phyloP scores from a whole-genome alignment of 148 eudicot species.

The Linanthus parryae region DNA sequence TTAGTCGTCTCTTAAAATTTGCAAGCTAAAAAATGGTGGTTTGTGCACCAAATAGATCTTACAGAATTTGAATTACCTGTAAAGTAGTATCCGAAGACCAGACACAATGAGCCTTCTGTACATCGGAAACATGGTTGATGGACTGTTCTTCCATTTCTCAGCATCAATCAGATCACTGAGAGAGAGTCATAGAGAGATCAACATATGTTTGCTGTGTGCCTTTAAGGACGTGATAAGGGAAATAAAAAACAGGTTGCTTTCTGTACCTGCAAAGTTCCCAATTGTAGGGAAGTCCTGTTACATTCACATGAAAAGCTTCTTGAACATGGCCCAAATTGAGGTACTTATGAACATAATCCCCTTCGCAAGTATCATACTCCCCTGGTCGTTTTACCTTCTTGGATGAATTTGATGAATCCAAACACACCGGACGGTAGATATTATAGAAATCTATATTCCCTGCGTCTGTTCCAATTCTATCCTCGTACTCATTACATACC shows the following conservation, averaged over 20 bases:
- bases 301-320: slow-evolving; percentile 23
- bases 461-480: slow-evolving; percentile 3
- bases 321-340: slow-evolving; percentile 26
- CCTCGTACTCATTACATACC: slow-evolving; percentile 6
- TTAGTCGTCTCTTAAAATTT: neutral
- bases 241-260: too few relatives aligned
- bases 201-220: too few relatives aligned
- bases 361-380: slow-evolving; percentile 28
- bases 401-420: slow-evolving; percentile 1
- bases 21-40: neutral
- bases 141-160: slow-evolving; percentile 38
- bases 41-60: too few relatives aligned
- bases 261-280: slow-evolving; percentile 25
- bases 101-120: slow-evolving; percentile 28
- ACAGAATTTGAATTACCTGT: slow-evolving; percentile 17
- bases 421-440: slow-evolving; percentile 18
- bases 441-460: slow-evolving; percentile 23
- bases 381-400: slow-evolving; percentile 1
- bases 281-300: slow-evolving; percentile 19
- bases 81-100: slow-evolving; percentile 27
- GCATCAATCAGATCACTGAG: too few relatives aligned
- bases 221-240: too few relatives aligned
- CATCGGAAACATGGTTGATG: slow-evolving; percentile 30
- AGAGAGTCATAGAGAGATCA: too few relatives aligned
- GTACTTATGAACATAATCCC: slow-evolving; percentile 12